phyloP scores from a whole-genome alignment of 208 protist species.

The Leishmania major region DNA sequence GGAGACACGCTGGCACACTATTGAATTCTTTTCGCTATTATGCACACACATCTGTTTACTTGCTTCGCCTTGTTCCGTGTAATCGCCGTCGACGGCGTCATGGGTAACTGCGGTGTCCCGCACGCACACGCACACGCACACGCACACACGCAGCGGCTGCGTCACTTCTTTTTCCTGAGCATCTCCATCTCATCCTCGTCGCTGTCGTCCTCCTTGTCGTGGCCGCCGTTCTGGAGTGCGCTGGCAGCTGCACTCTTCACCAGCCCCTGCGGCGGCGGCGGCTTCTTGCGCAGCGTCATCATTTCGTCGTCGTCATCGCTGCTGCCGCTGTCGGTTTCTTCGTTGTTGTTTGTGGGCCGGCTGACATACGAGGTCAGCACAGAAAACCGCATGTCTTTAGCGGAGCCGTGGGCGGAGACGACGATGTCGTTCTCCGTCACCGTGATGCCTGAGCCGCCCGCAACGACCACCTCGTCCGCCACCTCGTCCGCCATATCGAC shows the following conservation, averaged over 20 bases:
- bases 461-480: slow-evolving; percentile 28
- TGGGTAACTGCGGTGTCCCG: neutral
- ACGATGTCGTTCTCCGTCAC: slow-evolving; percentile 39
- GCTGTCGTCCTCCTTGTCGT: slow-evolving; percentile 35
- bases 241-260: neutral
- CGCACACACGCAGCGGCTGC: neutral
- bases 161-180: slow-evolving; percentile 25
- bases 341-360: neutral
- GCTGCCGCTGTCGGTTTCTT: slow-evolving; percentile 6
- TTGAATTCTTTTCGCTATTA: neutral
- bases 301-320: slow-evolving; percentile 41
- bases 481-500: slow-evolving; percentile 20
- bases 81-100: neutral
- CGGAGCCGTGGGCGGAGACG: slow-evolving; percentile 15
- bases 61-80: neutral
- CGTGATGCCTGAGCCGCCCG: slow-evolving; percentile 3
- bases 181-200: slow-evolving; percentile 54
- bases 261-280: neutral
- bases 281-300: slow-evolving; percentile 28
- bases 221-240: neutral
- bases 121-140: neutral
- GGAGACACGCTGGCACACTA: neutral
- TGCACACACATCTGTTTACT: neutral
- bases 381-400: slow-evolving; percentile 10
- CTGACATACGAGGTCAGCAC: slow-evolving; percentile 6